Evolutionary conservation across 2,329 filamentous ascomycete genomes (phyloP).

Genomic region (Domatiomyces catenatus): DNA sequence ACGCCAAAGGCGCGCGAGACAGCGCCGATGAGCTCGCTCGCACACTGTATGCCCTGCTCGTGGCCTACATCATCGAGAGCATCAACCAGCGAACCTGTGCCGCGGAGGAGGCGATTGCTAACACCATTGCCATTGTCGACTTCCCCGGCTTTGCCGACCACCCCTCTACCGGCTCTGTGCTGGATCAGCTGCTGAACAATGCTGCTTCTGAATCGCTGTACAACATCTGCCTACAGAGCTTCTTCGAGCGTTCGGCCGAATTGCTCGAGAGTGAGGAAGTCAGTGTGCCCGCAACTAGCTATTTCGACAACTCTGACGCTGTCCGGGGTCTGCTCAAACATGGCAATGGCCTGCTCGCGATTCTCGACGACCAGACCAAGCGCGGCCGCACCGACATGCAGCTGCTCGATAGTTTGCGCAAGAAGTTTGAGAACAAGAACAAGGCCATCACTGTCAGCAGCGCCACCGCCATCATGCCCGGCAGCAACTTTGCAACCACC

Average conservation of each 20-base stretch:
- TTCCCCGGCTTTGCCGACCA: conserved; percentile 90
- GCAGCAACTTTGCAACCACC: conserved; percentile 77
- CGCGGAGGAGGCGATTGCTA: conserved; percentile 70
- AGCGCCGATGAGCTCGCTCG: conserved; percentile 90
- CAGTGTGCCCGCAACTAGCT: conserved; percentile 75
- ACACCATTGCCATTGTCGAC: conserved; percentile 88
- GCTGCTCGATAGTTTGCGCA: conserved; percentile 75
- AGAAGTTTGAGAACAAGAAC: conserved; percentile 90
- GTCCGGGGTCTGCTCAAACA: conserved; percentile 82
- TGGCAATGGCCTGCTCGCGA: conserved; percentile 82
- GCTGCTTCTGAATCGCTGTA: conserved; percentile 84
- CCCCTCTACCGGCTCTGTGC: conserved; percentile 62
- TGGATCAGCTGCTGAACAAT: conserved; percentile 91
- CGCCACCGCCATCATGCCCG: conserved; percentile 59
- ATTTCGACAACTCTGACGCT: conserved; percentile 94
- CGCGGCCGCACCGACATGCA: conserved; percentile 80
- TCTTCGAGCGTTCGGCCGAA: conserved; percentile 89
- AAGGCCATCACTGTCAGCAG: conserved; percentile 68
- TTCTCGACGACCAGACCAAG: conserved; percentile 87
- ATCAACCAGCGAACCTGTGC: conserved; percentile 85
- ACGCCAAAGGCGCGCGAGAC: conserved; percentile 71
- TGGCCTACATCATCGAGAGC: conserved; percentile 83
- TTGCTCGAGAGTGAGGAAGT: conserved; percentile 91
- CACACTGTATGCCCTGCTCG: conserved; percentile 82
- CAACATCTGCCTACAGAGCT: conserved; percentile 84